Evolutionary conservation across 352 stramenopile genomes (phyloP).

Genomic region (Pythium phragmiticola): DNA sequence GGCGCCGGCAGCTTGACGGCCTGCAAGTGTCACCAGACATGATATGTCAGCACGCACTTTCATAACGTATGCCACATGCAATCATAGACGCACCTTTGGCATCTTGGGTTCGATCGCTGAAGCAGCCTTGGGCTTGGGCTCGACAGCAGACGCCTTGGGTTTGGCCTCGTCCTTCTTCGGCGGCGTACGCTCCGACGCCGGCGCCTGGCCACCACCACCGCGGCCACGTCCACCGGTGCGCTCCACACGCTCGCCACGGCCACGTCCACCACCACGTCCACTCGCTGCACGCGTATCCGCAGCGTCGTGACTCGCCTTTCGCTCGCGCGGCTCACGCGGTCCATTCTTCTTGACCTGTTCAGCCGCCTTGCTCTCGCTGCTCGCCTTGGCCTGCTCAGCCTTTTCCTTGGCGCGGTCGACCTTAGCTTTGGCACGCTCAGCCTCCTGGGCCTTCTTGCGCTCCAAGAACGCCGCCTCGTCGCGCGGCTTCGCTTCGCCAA

Average conservation of each 20-base stretch:
- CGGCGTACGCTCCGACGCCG: slow-evolving; percentile 20
- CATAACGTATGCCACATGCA: neutral
- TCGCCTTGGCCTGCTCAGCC: slow-evolving; percentile 27
- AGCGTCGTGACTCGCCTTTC: slow-evolving; percentile 55
- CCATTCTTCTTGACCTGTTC: slow-evolving; percentile 17
- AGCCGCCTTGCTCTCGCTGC: slow-evolving; percentile 27
- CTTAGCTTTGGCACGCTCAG: slow-evolving; percentile 21
- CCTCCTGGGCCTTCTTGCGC: slow-evolving; percentile 47
- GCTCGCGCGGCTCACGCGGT: slow-evolving; percentile 14
- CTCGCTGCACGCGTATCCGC: slow-evolving; percentile 15
- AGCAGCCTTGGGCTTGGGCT: slow-evolving; percentile 38
- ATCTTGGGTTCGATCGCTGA: slow-evolving; percentile 45
- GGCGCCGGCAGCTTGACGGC: slow-evolving; percentile 47
- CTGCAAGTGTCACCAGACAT: slow-evolving; percentile 2
- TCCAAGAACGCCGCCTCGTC: slow-evolving; percentile 69
- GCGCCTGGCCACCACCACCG: slow-evolving; percentile 11
- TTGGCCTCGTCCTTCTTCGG: slow-evolving; percentile 24
- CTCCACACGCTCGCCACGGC: slow-evolving; percentile 36
- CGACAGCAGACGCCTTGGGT: slow-evolving; percentile 3
- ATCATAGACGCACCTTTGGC: slow-evolving; percentile 11
- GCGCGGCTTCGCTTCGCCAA: slow-evolving; percentile 84
- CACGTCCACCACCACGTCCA: slow-evolving; percentile 38
- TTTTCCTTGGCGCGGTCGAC: slow-evolving; percentile 6
- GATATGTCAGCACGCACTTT: neutral
- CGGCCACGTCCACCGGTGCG: slow-evolving; percentile 31